These are phyloP conservation scores for Neurospora sp. DNA, from an alignment of 2,329 filamentous ascomycete species.

Conservation along the genomic window DNA sequence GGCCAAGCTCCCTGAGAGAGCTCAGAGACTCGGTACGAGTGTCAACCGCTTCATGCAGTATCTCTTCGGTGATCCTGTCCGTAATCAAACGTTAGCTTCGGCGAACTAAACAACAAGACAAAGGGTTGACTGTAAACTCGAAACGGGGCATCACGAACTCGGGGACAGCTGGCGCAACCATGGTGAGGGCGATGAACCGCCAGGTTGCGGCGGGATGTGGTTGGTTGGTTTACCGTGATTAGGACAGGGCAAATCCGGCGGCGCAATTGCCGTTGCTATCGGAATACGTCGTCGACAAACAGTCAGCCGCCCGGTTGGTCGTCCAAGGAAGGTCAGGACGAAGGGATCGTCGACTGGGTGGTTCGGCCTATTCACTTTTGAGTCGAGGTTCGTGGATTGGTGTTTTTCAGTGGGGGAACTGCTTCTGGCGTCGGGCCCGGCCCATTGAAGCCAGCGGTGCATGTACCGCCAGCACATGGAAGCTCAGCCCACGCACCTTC, in stretches of 20 bases:
- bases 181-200: slow-evolving; percentile 28
- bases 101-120: slow-evolving; percentile 3
- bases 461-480: background rate
- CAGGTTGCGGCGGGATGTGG: slow-evolving; percentile 1
- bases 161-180: slow-evolving; percentile 66
- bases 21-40: slow-evolving; percentile 82
- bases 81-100: slow-evolving; percentile 11
- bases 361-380: background rate
- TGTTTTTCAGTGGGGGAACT: background rate
- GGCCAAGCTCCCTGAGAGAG: slow-evolving; percentile 82
- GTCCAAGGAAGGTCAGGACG: background rate
- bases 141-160: slow-evolving; percentile 44
- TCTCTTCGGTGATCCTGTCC: slow-evolving; percentile 80
- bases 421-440: background rate
- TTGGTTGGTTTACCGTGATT: background rate
- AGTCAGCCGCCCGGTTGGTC: background rate
- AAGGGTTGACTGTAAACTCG: background rate
- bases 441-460: background rate
- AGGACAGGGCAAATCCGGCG: background rate
- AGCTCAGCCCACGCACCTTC: background rate
- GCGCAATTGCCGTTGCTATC: background rate
- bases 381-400: background rate
- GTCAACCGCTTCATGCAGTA: slow-evolving; percentile 84
- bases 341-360: background rate
- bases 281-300: background rate